These are phyloP conservation scores for Citeromyces hawaiiensis DNA, from an alignment of 1,139 yeast genomes.

Conservation along the genomic window DNA sequence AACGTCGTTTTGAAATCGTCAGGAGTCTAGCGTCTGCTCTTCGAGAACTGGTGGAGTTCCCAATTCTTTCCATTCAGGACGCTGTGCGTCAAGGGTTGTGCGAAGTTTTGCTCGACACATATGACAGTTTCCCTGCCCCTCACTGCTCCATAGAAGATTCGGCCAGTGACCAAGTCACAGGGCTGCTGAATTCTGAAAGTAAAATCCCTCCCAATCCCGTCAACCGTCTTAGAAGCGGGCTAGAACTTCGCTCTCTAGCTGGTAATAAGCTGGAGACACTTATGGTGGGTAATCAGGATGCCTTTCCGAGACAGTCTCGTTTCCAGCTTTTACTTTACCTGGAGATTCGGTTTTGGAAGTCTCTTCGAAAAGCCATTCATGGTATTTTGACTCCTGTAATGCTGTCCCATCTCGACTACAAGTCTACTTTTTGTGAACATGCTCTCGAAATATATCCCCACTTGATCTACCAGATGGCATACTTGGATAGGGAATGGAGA, in stretches of 20 bases:
- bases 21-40: conserved; percentile 36
- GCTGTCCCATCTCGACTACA: conserved; percentile 30
- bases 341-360: conserved; percentile 43
- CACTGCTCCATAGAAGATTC: conserved; percentile 3
- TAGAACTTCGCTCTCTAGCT: conserved; percentile 2
- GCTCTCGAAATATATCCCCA: conserved; percentile 42
- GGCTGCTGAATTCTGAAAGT: conserved; percentile 9
- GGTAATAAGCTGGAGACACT: conserved; percentile 1
- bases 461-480: conserved; percentile 30
- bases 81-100: conserved; percentile 19
- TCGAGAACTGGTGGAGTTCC: conserved; percentile 22
- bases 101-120: conserved; percentile 10
- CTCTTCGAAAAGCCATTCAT: conserved; percentile 30
- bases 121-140: conserved; percentile 2
- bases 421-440: conserved; percentile 36
- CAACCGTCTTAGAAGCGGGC: conserved; percentile 2
- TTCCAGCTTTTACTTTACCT: conserved; percentile 38
- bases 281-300: conserved; percentile 1
- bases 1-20: conserved; percentile 6
- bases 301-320: conserved; percentile 21
- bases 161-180: conserved; percentile 6
- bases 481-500: conserved; percentile 54
- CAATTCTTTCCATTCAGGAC: conserved; percentile 19
- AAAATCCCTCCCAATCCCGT: conserved; percentile 10
- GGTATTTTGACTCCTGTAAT: conserved; percentile 38